These are phyloP conservation scores for Striga hermonthica DNA, from an alignment of 305 asterid species.

Conservation along the genomic window DNA sequence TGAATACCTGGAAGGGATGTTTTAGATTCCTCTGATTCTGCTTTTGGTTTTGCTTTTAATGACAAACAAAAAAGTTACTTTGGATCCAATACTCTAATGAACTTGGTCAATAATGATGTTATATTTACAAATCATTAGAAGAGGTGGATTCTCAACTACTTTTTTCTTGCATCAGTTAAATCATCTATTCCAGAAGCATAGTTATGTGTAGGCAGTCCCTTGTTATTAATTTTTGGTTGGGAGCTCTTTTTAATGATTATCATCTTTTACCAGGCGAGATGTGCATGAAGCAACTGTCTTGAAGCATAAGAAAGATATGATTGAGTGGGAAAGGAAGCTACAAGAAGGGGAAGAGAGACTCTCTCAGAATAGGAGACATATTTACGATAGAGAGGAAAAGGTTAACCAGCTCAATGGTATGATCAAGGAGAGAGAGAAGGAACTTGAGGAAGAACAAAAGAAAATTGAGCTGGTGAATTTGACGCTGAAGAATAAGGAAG, in stretches of 20 bases:
- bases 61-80: too few species aligned
- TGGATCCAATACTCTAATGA: too few species aligned
- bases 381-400: constrained; percentile 79
- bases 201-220: too few species aligned
- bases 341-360: constrained; percentile 84
- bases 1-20: not conserved
- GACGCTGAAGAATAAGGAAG: constrained; percentile 58
- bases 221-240: too few species aligned
- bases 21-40: not conserved
- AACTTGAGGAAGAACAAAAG: constrained; percentile 54
- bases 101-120: too few species aligned
- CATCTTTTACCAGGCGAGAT: constrained; percentile 51
- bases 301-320: constrained; percentile 67
- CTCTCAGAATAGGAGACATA: constrained; percentile 56
- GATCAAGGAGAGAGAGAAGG: constrained; percentile 55
- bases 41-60: too few species aligned
- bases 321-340: constrained; percentile 72
- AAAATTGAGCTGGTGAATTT: constrained; percentile 44
- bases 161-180: too few species aligned
- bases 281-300: constrained; percentile 55
- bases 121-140: too few species aligned
- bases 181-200: too few species aligned
- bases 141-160: too few species aligned
- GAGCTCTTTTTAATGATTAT: not conserved
- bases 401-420: constrained; percentile 44